Evolutionary conservation across 169 alveolate genomes (phyloP).

Genomic region (Theileria orientalis): DNA sequence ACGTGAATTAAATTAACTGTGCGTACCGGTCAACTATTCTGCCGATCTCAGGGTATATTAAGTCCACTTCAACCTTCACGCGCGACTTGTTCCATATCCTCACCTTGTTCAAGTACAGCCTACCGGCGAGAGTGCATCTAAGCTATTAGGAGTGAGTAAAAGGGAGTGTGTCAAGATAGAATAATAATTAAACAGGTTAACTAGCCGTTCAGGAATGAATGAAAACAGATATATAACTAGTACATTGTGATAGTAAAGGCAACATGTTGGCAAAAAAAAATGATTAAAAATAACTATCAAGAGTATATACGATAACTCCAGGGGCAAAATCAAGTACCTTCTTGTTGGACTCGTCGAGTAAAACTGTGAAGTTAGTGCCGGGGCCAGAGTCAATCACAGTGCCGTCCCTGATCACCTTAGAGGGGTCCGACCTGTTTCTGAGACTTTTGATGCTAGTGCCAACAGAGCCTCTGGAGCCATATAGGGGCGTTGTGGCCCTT

Average conservation of each 20-base stretch:
- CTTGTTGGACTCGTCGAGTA: conserved; percentile 24
- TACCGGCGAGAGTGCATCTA: conserved; percentile 47
- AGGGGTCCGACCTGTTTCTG: not conserved
- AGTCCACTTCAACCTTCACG: conserved; percentile 57
- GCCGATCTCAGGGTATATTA: conserved; percentile 38
- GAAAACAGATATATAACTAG: too few relatives aligned
- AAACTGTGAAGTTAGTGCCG: conserved; percentile 44
- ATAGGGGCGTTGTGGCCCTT: too few relatives aligned
- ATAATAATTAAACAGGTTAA: too few relatives aligned
- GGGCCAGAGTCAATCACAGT: conserved; percentile 43
- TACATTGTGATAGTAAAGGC: too few relatives aligned
- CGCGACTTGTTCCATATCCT: conserved; percentile 19
- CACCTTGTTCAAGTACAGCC: conserved; percentile 15
- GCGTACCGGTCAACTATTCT: conserved; percentile 43
- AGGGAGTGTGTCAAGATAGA: not conserved
- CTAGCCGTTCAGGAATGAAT: too few relatives aligned
- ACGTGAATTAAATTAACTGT: too few relatives aligned
- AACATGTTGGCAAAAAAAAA: not conserved
- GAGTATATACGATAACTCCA: not conserved
- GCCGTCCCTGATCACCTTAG: conserved; percentile 29
- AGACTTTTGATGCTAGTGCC: too few relatives aligned
- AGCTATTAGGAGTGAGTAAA: conserved; percentile 17
- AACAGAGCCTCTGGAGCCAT: too few relatives aligned
- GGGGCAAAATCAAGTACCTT: too few relatives aligned
- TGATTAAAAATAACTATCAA: not conserved